phyloP scores from a whole-genome alignment of 2,329 filamentous ascomycete species.

The Fusarium sp. region DNA sequence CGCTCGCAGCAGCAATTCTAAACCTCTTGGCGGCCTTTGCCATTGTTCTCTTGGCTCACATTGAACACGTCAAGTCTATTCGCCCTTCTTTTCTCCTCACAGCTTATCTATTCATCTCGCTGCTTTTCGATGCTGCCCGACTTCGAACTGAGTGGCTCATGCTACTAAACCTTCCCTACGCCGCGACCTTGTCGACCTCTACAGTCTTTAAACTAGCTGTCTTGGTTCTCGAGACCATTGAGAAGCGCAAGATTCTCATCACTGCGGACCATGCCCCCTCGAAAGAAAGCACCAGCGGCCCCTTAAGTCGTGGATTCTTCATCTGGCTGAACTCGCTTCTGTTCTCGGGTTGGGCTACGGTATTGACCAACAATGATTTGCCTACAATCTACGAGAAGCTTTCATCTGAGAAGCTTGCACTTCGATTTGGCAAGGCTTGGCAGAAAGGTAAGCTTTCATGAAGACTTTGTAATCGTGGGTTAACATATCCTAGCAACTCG shows the following conservation, averaged over 20 bases:
- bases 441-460: conserved; percentile 27
- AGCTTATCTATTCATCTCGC: conserved; percentile 45
- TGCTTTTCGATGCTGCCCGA: conserved; percentile 48
- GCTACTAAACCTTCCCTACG: conserved; percentile 39
- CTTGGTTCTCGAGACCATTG: conserved; percentile 45
- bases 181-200: conserved; percentile 39
- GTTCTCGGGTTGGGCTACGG: conserved; percentile 57
- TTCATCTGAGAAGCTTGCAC: conserved; percentile 43
- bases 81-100: conserved; percentile 48
- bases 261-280: conserved; percentile 57
- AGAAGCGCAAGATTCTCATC: conserved; percentile 48
- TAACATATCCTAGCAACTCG: conserved; percentile 24
- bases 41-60: conserved; percentile 45
- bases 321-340: conserved; percentile 58
- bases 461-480: background rate
- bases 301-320: conserved; percentile 47
- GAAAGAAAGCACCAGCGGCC: conserved; percentile 61
- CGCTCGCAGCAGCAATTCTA: conserved; percentile 45
- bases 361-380: conserved; percentile 43
- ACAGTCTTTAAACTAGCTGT: conserved; percentile 41
- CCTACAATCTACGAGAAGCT: conserved; percentile 48
- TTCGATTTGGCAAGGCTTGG: conserved; percentile 41
- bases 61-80: conserved; percentile 50
- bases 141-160: conserved; percentile 50
- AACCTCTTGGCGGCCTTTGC: conserved; percentile 43